A percentile compares a stretch with the other conserved stretches of the same genome.
These are phyloP conservation scores for Ophiostoma piceae DNA, from an alignment of 2,329 filamentous ascomycete genomes.

Conservation along the genomic window DNA sequence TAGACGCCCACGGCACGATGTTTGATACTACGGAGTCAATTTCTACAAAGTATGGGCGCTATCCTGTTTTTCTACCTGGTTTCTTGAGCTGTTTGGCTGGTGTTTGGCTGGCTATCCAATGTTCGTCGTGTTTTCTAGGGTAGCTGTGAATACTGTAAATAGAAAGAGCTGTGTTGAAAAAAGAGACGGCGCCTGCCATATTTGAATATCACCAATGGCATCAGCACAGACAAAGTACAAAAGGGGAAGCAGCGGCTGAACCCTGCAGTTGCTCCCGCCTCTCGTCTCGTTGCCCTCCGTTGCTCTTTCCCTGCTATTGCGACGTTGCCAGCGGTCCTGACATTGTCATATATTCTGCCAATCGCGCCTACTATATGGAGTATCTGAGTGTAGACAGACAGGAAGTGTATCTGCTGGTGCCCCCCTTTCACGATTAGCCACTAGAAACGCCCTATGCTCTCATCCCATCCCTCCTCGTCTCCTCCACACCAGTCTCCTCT, in stretches of 20 bases:
- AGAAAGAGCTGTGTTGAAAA: too few species aligned
- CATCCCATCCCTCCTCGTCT: constrained; percentile 16
- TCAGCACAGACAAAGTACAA: constrained; percentile 1
- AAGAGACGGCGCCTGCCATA: not conserved
- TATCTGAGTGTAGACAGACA: not conserved
- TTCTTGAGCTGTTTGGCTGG: too few species aligned
- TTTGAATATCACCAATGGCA: not conserved
- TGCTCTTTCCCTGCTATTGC: not conserved
- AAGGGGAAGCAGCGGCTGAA: constrained; percentile 15
- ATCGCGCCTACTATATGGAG: constrained; percentile 2
- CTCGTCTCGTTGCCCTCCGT: not conserved
- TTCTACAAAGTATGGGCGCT: too few species aligned
- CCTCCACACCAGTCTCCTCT: constrained; percentile 13
- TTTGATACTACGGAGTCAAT: not conserved
- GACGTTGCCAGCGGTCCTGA: constrained; percentile 7
- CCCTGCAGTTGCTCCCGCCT: constrained; percentile 18
- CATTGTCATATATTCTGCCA: not conserved
- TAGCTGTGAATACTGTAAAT: not conserved
- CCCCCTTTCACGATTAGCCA: constrained; percentile 8
- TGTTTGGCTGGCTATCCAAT: not conserved
- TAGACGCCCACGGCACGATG: not conserved
- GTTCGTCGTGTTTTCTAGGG: not conserved
- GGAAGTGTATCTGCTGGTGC: not conserved
- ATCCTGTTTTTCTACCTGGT: too few species aligned
- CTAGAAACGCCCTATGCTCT: constrained; percentile 7